Evolutionary conservation across 2,329 filamentous ascomycete species (phyloP).

Genomic region (Verticillium tricorpus): DNA sequence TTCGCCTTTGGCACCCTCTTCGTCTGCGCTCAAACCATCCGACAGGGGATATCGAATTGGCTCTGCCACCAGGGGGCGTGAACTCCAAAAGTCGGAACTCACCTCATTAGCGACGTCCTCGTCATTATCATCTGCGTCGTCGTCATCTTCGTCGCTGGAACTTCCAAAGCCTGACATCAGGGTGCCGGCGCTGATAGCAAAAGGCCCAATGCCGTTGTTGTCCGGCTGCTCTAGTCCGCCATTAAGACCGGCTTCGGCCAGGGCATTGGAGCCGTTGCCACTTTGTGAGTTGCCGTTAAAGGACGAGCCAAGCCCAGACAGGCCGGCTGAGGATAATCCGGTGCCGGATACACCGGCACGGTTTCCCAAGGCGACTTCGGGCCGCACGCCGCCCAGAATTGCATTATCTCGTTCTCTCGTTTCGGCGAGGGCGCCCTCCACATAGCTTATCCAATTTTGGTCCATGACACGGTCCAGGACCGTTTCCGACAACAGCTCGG

Average conservation of each 20-base stretch:
- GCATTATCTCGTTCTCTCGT: constrained; percentile 95
- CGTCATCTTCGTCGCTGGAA: constrained; percentile 93
- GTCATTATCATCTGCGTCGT: constrained; percentile 83
- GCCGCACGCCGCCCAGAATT: constrained; percentile 91
- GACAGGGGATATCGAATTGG: neutral
- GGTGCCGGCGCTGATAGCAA: constrained; percentile 68
- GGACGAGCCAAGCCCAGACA: constrained; percentile 32
- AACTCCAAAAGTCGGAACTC: constrained; percentile 25
- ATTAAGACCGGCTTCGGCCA: constrained; percentile 14
- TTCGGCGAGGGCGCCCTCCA: constrained; percentile 87
- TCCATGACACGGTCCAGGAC: constrained; percentile 88
- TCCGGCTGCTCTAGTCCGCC: constrained; percentile 59
- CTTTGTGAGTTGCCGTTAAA: constrained; percentile 24
- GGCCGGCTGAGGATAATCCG: constrained; percentile 35
- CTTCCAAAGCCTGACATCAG: constrained; percentile 89
- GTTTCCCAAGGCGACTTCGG: constrained; percentile 81
- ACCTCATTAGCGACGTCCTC: constrained; percentile 69
- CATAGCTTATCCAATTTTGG: constrained; percentile 88
- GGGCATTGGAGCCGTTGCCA: constrained; percentile 9
- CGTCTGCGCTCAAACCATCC: neutral
- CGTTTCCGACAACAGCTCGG: constrained; percentile 76
- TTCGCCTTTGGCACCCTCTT: neutral
- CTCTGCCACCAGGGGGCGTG: neutral
- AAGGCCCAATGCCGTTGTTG: constrained; percentile 62
- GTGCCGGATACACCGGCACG: constrained; percentile 57